These are phyloP conservation scores for Persicaria maculosa DNA, from an alignment of 148 eudicot species.

Conservation along the genomic window DNA sequence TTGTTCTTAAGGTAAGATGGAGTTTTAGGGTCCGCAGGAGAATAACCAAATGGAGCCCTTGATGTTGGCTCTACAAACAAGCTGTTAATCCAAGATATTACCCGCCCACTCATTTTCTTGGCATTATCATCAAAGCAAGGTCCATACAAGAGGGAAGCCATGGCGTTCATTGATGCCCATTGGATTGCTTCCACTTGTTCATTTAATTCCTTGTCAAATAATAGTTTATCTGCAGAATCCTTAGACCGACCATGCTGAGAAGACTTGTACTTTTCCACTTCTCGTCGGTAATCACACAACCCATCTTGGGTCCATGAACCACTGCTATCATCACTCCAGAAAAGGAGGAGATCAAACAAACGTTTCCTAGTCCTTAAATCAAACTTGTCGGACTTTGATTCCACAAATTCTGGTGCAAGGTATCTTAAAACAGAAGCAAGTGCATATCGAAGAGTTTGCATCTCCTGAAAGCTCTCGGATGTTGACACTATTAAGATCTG, in stretches of 20 bases:
- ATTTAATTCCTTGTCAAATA: slow-evolving; percentile 79
- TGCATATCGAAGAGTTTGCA: slow-evolving; percentile 89
- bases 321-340: slow-evolving; percentile 87
- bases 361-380: slow-evolving; percentile 81
- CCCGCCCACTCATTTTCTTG: slow-evolving; percentile 96
- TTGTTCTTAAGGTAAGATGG: slow-evolving; percentile 78
- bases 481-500: slow-evolving; percentile 51
- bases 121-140: slow-evolving; percentile 99
- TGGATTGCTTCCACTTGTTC: slow-evolving; percentile 98
- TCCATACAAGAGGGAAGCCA: slow-evolving; percentile 93
- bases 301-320: slow-evolving; percentile 87
- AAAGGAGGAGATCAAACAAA: slow-evolving; percentile 82
- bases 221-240: slow-evolving; percentile 85
- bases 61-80: slow-evolving; percentile 93
- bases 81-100: slow-evolving; percentile 94
- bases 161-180: slow-evolving; percentile 97
- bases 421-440: slow-evolving; percentile 87
- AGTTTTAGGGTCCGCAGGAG: slow-evolving; percentile 97
- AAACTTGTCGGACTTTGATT: slow-evolving; percentile 88
- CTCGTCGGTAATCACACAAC: slow-evolving; percentile 81
- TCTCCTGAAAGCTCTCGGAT: slow-evolving; percentile 73
- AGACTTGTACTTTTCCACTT: slow-evolving; percentile 91
- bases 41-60: slow-evolving; percentile 86
- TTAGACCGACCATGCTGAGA: slow-evolving; percentile 82
- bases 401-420: slow-evolving; percentile 96